Evolutionary conservation across 2,329 filamentous ascomycete genomes (phyloP).

Genomic region (Nemania serpens): DNA sequence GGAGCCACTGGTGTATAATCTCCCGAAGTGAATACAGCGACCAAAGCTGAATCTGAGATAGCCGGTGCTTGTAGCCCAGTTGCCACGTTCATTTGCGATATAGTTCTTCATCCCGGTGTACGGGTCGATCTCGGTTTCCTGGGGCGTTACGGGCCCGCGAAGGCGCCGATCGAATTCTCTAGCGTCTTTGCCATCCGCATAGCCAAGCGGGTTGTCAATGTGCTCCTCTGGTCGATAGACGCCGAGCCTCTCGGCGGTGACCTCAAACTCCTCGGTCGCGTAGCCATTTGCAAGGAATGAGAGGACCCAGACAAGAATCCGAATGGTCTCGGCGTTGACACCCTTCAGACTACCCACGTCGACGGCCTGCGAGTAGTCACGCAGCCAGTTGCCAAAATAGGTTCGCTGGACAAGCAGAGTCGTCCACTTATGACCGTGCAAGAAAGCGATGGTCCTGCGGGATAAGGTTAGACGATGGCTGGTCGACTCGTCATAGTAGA

Average conservation of each 20-base stretch:
- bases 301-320: conserved; percentile 79
- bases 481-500: background rate
- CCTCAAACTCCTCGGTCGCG: conserved; percentile 84
- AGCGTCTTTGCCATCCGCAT: conserved; percentile 86
- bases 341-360: conserved; percentile 81
- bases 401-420: conserved; percentile 76
- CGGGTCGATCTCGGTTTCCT: conserved; percentile 74
- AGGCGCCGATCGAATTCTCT: conserved; percentile 80
- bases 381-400: conserved; percentile 87
- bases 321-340: conserved; percentile 77
- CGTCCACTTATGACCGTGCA: conserved; percentile 84
- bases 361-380: conserved; percentile 84
- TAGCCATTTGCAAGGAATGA: conserved; percentile 83
- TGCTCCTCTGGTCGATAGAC: conserved; percentile 79
- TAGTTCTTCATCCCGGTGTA: conserved; percentile 99
- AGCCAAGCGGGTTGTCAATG: conserved; percentile 80
- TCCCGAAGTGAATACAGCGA: conserved; percentile 76
- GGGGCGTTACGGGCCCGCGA: conserved; percentile 73
- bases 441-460: conserved; percentile 65
- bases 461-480: conserved; percentile 8
- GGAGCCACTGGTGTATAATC: conserved; percentile 72
- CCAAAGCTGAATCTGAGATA: conserved; percentile 79
- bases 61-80: conserved; percentile 87
- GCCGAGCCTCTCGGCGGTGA: conserved; percentile 78
- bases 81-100: conserved; percentile 86